Percentiles rank a stretch among this genome's conserved stretches.
Evolutionary conservation across 148 eudicot species (phyloP).

Genomic region (Beta vulgaris): DNA sequence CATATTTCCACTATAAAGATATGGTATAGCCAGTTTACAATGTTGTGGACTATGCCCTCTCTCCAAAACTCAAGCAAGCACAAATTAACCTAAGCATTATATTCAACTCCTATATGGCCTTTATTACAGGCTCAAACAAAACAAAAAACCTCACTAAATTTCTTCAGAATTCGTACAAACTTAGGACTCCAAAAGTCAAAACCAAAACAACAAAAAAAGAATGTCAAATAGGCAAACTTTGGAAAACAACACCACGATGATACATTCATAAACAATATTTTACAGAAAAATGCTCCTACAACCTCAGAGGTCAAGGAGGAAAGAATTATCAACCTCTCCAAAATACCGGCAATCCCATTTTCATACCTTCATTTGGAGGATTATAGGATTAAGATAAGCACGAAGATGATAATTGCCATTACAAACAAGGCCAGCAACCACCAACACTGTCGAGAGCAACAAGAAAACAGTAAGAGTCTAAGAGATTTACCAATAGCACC

Average conservation of each 20-base stretch:
- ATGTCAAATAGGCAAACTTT: constrained; percentile 5
- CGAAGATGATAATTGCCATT: constrained; percentile 43
- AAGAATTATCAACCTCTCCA: constrained; percentile 20
- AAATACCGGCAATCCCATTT: constrained; percentile 12
- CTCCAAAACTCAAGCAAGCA: background rate
- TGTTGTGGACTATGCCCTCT: background rate
- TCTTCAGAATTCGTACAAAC: background rate
- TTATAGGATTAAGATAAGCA: constrained; percentile 47
- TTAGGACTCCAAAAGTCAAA: too few relatives aligned
- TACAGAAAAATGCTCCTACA: constrained; percentile 15
- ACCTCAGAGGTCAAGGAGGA: constrained; percentile 13
- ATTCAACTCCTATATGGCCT: background rate
- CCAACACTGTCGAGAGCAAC: constrained; percentile 52
- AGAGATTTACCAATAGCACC: too few relatives aligned
- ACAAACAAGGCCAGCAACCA: constrained; percentile 50
- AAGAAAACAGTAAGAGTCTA: background rate
- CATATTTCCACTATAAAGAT: background rate
- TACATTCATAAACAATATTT: constrained; percentile 25
- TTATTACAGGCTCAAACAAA: background rate
- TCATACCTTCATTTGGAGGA: constrained; percentile 13
- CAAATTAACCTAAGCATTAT: background rate
- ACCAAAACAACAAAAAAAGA: background rate
- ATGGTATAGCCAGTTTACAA: background rate
- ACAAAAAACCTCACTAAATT: background rate
- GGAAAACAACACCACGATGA: constrained; percentile 4